Evolutionary conservation across 257 asterid species (phyloP).

Genomic region (Craterostigma plantagineum): DNA sequence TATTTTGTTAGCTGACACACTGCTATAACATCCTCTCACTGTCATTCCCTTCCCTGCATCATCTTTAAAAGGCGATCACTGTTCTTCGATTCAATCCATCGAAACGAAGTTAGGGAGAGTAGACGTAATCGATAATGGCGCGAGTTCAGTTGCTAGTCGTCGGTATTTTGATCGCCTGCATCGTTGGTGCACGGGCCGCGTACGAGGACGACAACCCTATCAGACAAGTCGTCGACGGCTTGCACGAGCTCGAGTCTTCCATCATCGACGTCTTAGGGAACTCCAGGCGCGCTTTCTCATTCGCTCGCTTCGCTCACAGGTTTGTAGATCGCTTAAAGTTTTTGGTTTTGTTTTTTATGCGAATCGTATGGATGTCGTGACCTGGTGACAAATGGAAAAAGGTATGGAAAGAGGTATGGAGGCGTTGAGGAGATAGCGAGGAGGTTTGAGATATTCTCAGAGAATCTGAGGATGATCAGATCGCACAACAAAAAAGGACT

Average conservation of each 20-base stretch:
- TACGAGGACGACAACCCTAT: slow-evolving; percentile 51
- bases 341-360: background rate
- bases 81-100: too few relatives aligned
- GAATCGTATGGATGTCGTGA: too few relatives aligned
- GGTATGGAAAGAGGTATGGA: slow-evolving; percentile 64
- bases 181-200: slow-evolving; percentile 18
- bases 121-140: slow-evolving; percentile 39
- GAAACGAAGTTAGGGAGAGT: too few relatives aligned
- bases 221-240: slow-evolving; percentile 67
- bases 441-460: slow-evolving; percentile 52
- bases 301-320: slow-evolving; percentile 81
- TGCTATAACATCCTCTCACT: too few relatives aligned
- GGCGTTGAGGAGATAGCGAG: slow-evolving; percentile 47
- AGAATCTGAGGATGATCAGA: slow-evolving; percentile 49
- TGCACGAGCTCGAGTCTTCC: slow-evolving; percentile 45
- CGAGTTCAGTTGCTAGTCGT: slow-evolving; percentile 17
- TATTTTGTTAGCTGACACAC: too few relatives aligned
- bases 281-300: slow-evolving; percentile 54
- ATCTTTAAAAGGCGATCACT: too few relatives aligned
- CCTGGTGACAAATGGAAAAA: slow-evolving; percentile 5
- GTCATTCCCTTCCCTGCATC: too few relatives aligned
- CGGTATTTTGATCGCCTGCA: slow-evolving; percentile 24
- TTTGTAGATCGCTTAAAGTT: slow-evolving; percentile 3
- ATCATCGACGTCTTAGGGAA: slow-evolving; percentile 40
- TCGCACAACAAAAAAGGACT: slow-evolving; percentile 79